Evolutionary conservation across 495 filamentous ascomycete species (phyloP).

Genomic region (Podospora pseudoanserina): DNA sequence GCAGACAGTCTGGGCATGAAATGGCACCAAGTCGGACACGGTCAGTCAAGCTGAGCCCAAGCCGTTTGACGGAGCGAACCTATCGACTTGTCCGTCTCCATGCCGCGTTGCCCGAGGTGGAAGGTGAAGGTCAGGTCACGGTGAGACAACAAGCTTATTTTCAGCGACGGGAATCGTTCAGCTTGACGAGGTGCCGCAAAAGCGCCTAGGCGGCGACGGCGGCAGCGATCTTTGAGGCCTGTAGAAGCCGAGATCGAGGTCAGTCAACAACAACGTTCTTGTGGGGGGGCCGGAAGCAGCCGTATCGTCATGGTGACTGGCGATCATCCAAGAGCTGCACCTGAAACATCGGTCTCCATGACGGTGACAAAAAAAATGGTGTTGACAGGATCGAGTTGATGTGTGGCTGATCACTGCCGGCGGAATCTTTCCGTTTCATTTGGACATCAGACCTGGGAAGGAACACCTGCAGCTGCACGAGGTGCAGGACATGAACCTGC

Average conservation of each 20-base stretch:
- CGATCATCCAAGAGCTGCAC: not conserved
- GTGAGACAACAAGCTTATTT: not conserved
- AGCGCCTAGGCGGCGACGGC: too few species aligned
- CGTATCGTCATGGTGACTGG: not conserved
- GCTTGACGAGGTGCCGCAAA: not conserved
- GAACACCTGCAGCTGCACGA: not conserved
- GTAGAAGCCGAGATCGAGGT: not conserved
- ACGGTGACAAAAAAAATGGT: not conserved
- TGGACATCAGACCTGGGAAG: not conserved
- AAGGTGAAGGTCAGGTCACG: not conserved
- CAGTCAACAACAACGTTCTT: not conserved
- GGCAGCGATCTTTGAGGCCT: too few species aligned
- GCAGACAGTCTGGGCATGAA: not conserved
- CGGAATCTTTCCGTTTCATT: not conserved
- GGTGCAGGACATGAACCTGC: too few species aligned
- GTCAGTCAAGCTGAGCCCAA: not conserved
- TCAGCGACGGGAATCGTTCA: not conserved
- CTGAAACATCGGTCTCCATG: not conserved
- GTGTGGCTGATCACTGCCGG: not conserved
- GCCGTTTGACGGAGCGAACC: not conserved
- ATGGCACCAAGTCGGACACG: not conserved
- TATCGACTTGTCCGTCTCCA: not conserved
- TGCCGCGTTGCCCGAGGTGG: not conserved
- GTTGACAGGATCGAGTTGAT: not conserved
- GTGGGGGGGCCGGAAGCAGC: not conserved